These are phyloP conservation scores for Verticillium nonalfalfae DNA, from an alignment of 2,329 filamentous ascomycete species.

Conservation along the genomic window DNA sequence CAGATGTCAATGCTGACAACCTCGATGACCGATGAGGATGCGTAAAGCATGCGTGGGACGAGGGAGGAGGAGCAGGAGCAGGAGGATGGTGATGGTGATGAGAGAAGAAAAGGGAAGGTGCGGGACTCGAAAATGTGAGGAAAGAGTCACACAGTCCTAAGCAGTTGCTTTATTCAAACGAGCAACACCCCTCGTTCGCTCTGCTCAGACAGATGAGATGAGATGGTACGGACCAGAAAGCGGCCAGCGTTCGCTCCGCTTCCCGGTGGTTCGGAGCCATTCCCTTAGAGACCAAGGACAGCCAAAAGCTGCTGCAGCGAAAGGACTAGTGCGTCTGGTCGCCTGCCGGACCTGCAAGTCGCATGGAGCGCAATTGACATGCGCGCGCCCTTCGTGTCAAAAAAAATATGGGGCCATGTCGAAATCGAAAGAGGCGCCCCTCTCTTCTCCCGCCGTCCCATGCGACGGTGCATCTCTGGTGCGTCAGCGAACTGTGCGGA, in stretches of 20 bases:
- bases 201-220: not conserved
- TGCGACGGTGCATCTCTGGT: not conserved
- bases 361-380: not conserved
- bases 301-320: not conserved
- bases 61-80: too few relatives aligned
- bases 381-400: conserved; percentile 3
- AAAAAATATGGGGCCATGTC: not conserved
- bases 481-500: not conserved
- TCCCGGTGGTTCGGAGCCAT: conserved; percentile 2
- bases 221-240: not conserved
- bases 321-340: not conserved
- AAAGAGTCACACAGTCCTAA: not conserved
- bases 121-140: not conserved
- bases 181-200: not conserved
- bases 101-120: not conserved
- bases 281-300: not conserved
- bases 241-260: not conserved
- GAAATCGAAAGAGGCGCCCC: too few relatives aligned
- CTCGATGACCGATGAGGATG: not conserved
- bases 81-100: not conserved
- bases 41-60: too few relatives aligned
- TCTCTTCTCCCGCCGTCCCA: not conserved
- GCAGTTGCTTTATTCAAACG: not conserved
- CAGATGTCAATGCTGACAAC: not conserved
- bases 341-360: not conserved